Evolutionary conservation across 352 stramenopile genomes (phyloP), one percentile per base, ranked within the genome.

Genomic region (Globisporangium cederbergense): DNA sequence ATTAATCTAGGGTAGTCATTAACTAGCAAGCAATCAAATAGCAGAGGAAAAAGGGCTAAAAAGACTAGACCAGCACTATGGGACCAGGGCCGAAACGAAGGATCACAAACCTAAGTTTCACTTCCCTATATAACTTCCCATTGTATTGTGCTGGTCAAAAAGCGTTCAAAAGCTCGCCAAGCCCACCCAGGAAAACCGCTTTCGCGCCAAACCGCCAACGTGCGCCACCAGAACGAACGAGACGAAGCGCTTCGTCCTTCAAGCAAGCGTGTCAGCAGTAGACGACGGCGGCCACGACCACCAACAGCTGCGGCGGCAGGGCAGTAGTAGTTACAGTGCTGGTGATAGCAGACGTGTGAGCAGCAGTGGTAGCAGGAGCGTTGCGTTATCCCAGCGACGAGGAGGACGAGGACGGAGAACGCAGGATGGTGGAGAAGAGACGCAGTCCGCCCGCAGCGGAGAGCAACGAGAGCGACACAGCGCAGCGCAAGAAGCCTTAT

Each of bases 381-480:
- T 42, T 3, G 9, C 51, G 16, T 57, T 46, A n/a, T 58, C 10
- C 3, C 38, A 34, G 7, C 16, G n/a, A 32, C n/a, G 32, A n/a
- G 14, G 32, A 36, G 7, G n/a, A 32, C n/a, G 32, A n/a, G 14
- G 4, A 36, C 18, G 9, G 30, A 46, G 32, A 32, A n/a, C n/a
- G 30, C 16, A 43, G 51, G 9, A 86, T 86, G 77, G 75, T 78
- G 60, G 77, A 83, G 68, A 86, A 86, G 66, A 74, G 77, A 49
- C 68, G 68, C 43, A 82, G 68, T 70, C 66, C 67, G 36, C 53
- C 60, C 25, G 38, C 57, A 43, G 32, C 20, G 20, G 47, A 57
- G 4, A 38, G 9, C 45, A 20, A 20, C 30, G 30, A 53, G 28
- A 42, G 10, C 36, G 42, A 47, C 7, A 6, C 38, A 30, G 32